These are phyloP conservation scores for Rhizopogon rudus DNA, from an alignment of 768 basidiomycete genomes.

Conservation along the genomic window DNA sequence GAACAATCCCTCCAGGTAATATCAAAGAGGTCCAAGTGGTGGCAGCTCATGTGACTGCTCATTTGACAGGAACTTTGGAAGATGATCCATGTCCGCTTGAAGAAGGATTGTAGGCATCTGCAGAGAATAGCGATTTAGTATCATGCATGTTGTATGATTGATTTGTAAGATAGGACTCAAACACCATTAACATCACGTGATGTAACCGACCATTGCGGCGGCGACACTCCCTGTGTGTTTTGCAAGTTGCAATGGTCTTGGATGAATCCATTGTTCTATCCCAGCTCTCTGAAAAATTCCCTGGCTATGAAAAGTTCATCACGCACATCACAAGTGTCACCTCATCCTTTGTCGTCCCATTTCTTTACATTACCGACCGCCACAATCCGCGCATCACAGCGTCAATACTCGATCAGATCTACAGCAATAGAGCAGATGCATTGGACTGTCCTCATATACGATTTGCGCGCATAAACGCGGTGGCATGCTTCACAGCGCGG, in stretches of 20 bases:
- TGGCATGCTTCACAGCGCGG: constrained; percentile 56
- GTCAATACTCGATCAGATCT: constrained; percentile 35
- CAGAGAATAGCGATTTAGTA: too few species aligned
- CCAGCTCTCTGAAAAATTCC: constrained; percentile 10
- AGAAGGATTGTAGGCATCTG: too few species aligned
- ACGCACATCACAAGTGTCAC: constrained; percentile 26
- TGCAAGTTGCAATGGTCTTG: constrained; percentile 5
- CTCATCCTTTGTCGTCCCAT: constrained; percentile 46
- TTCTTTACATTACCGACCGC: constrained; percentile 64
- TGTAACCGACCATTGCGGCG: too few species aligned
- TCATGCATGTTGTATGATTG: too few species aligned
- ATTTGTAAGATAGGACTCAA: too few species aligned
- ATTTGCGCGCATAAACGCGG: constrained; percentile 47
- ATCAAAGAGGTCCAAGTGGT: too few species aligned
- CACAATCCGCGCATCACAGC: constrained; percentile 42
- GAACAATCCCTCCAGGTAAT: too few species aligned
- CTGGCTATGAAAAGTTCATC: constrained; percentile 20
- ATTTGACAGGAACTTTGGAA: too few species aligned
- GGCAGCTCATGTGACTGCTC: too few species aligned
- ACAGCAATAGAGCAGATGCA: constrained; percentile 21
- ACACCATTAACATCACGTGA: too few species aligned
- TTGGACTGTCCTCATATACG: constrained; percentile 22
- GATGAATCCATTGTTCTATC: constrained; percentile 11
- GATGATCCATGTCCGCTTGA: too few species aligned
- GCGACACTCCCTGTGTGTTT: not conserved